Evolutionary conservation across 306 rosid genomes (phyloP).

Genomic region (Castanea mollissima): DNA sequence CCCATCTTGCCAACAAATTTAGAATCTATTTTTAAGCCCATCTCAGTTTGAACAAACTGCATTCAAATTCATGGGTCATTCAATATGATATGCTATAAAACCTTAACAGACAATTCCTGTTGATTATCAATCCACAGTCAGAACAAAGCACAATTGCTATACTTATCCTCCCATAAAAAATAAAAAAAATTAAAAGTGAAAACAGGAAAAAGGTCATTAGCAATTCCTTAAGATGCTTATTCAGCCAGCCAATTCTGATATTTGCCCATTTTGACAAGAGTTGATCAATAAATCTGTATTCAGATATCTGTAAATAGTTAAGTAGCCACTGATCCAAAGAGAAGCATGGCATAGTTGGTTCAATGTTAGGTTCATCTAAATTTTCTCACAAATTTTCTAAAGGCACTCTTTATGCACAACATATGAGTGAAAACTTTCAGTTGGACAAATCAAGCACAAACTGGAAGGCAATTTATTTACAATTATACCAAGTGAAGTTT

Average conservation of each 20-base stretch:
- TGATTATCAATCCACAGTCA: not conserved
- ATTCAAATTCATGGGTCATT: slow-evolving; percentile 9
- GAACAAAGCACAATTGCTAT: not conserved
- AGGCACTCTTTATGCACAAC: not conserved
- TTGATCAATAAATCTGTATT: not conserved
- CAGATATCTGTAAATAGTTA: too few species aligned
- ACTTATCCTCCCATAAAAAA: not conserved
- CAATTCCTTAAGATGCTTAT: not conserved
- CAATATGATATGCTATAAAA: slow-evolving; percentile 13
- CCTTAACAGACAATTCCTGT: slow-evolving; percentile 6
- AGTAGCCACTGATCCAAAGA: not conserved
- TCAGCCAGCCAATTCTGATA: not conserved
- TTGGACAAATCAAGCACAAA: not conserved
- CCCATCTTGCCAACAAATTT: slow-evolving; percentile 36
- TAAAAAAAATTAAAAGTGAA: not conserved
- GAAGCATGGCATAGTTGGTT: too few species aligned
- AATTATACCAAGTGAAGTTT: not conserved
- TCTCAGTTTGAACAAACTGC: slow-evolving; percentile 89
- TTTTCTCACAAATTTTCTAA: not conserved
- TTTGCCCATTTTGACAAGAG: not conserved
- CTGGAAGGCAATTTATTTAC: not conserved
- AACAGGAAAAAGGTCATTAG: not conserved
- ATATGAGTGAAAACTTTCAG: not conserved
- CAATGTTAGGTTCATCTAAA: not conserved
- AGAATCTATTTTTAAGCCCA: slow-evolving; percentile 36